A percentile compares a stretch with the other conserved stretches of the same genome.
These are phyloP conservation scores for Candida yuanshanica DNA, from an alignment of 805 yeast genomes.

Conservation along the genomic window DNA sequence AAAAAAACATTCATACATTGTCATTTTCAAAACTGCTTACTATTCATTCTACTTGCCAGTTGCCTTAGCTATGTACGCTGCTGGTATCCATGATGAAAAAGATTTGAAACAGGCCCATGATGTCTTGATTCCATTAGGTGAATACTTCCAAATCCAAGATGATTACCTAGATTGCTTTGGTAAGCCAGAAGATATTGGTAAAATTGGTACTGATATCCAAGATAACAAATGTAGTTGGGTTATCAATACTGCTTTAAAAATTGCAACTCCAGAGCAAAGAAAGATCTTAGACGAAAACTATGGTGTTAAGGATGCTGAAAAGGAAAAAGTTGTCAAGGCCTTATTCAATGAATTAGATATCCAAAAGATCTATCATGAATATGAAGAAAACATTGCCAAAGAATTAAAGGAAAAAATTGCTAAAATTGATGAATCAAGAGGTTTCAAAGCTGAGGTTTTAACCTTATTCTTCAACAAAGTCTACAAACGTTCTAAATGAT, in stretches of 20 bases:
- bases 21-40: conserved; percentile 94
- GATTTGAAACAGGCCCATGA: conserved; percentile 87
- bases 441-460: conserved; percentile 87
- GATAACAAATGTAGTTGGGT: conserved; percentile 99
- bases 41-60: conserved; percentile 97
- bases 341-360: conserved; percentile 72
- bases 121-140: conserved; percentile 90
- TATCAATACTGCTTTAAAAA: conserved; percentile 82
- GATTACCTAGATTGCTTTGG: conserved; percentile 97
- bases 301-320: conserved; percentile 71
- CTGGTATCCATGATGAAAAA: conserved; percentile 63
- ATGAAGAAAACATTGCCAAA: conserved; percentile 73
- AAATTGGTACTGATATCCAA: conserved; percentile 96
- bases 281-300: conserved; percentile 77
- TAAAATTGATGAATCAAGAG: conserved; percentile 81
- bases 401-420: conserved; percentile 61
- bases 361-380: conserved; percentile 63
- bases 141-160: conserved; percentile 98
- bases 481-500: conserved; percentile 85
- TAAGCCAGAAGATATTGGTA: conserved; percentile 94
- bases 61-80: conserved; percentile 90
- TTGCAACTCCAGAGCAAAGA: conserved; percentile 79
- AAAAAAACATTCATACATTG: conserved; percentile 90
- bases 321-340: conserved; percentile 64
- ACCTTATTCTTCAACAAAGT: conserved; percentile 82